A percentile compares a stretch with the other conserved stretches of the same genome.
Evolutionary conservation across 352 stramenopile species (phyloP).

Genomic region (Phytopythium helicoides): DNA sequence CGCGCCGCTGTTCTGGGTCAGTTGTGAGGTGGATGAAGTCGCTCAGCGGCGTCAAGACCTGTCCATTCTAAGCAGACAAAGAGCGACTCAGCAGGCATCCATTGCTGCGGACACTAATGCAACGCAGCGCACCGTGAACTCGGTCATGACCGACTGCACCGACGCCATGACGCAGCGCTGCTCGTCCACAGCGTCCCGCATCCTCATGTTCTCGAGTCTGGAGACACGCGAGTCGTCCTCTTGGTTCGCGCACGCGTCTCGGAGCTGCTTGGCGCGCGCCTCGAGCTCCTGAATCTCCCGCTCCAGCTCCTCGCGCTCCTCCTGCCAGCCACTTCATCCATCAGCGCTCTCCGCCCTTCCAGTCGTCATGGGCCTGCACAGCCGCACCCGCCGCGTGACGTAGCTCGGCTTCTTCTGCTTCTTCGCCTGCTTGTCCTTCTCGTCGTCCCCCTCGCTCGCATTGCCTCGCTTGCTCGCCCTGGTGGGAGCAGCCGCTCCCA

Average conservation of each 20-base stretch:
- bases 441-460: background rate
- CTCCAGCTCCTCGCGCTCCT: conserved; percentile 6
- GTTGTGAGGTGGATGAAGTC: conserved; percentile 7
- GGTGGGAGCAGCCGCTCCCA: too few relatives aligned
- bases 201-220: background rate
- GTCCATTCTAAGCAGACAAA: conserved; percentile 1
- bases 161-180: background rate
- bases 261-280: background rate
- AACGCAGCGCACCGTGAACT: conserved; percentile 5
- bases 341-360: too few relatives aligned
- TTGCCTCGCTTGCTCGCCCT: background rate
- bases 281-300: conserved; percentile 1
- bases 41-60: conserved; percentile 5
- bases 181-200: background rate
- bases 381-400: background rate
- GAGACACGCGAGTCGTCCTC: background rate
- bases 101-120: background rate
- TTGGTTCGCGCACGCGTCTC: background rate
- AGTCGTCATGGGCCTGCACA: background rate
- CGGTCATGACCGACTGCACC: conserved; percentile 4
- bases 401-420: conserved; percentile 5
- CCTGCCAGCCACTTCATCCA: background rate
- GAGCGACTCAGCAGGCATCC: background rate
- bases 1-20: conserved; percentile 7
- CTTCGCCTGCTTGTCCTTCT: background rate